These are phyloP conservation scores for Cladosporium sp. DNA, from an alignment of 2,329 filamentous ascomycete genomes.

Conservation along the genomic window DNA sequence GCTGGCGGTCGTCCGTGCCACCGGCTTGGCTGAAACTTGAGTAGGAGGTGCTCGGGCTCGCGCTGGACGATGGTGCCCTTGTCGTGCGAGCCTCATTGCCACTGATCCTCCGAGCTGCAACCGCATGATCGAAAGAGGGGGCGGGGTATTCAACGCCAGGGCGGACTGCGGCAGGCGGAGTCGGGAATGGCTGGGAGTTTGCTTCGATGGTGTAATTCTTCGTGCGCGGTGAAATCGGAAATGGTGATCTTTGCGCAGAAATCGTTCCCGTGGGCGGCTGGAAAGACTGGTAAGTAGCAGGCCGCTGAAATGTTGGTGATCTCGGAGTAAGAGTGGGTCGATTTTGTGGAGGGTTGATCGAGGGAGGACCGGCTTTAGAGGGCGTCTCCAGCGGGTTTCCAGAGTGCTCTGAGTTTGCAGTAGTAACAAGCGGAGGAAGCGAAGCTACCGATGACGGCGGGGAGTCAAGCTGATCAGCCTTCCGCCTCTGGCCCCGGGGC, in stretches of 20 bases:
- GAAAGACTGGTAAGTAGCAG: slow-evolving; percentile 44
- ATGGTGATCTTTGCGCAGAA: slow-evolving; percentile 45
- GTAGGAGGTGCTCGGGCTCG: slow-evolving; percentile 44
- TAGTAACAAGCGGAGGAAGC: slow-evolving; percentile 28
- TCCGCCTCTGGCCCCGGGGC: slow-evolving; percentile 33
- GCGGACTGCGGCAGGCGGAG: slow-evolving; percentile 36
- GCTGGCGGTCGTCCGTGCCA: slow-evolving; percentile 18
- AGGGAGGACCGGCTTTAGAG: not conserved
- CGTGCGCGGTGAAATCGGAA: slow-evolving; percentile 33
- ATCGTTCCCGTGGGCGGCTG: slow-evolving; percentile 41
- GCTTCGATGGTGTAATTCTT: slow-evolving; percentile 37
- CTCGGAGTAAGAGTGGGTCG: slow-evolving; percentile 52
- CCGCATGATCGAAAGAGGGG: slow-evolving; percentile 32
- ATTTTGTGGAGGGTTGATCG: not conserved
- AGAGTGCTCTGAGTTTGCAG: slow-evolving; percentile 5
- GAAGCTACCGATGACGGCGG: slow-evolving; percentile 32
- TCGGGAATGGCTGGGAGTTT: slow-evolving; percentile 42
- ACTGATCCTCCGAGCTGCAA: slow-evolving; percentile 35
- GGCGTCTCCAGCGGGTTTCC: not conserved
- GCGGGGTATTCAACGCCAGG: slow-evolving; percentile 31
- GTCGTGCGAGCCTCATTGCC: slow-evolving; percentile 14
- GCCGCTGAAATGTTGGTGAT: slow-evolving; percentile 47
- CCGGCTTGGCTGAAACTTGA: slow-evolving; percentile 22
- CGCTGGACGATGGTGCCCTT: slow-evolving; percentile 28
- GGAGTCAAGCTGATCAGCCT: slow-evolving; percentile 40